These are phyloP conservation scores for Luvunga scandens DNA, from an alignment of 345 rosid species.

Conservation along the genomic window DNA sequence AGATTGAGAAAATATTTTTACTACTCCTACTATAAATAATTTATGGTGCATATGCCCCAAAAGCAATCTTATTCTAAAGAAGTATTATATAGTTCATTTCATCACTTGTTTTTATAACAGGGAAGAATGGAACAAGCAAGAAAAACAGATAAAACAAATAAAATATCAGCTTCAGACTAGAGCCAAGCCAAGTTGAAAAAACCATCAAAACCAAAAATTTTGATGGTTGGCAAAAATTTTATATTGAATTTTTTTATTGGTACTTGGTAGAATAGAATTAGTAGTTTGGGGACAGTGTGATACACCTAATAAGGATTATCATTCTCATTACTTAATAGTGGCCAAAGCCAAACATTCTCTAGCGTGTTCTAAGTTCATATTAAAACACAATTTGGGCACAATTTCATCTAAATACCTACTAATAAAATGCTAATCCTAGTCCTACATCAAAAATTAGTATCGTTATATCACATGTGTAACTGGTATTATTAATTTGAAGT, in stretches of 20 bases:
- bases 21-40: too few species aligned
- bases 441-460: too few species aligned
- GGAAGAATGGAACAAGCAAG: too few species aligned
- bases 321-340: not conserved
- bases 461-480: too few species aligned
- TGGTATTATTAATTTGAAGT: too few species aligned
- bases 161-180: not conserved
- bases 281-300: not conserved
- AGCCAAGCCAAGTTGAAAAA: conserved; percentile 11
- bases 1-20: too few species aligned
- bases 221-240: conserved; percentile 17
- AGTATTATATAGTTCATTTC: not conserved
- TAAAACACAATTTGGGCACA: not conserved
- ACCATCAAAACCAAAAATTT: not conserved
- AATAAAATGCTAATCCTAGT: not conserved
- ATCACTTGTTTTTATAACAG: not conserved
- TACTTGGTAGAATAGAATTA: not conserved
- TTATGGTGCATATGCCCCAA: too few species aligned
- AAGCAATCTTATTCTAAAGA: not conserved
- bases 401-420: not conserved
- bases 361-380: not conserved
- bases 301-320: conserved; percentile 21
- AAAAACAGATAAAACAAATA: not conserved
- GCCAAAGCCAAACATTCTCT: not conserved
- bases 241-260: not conserved